A percentile compares a stretch with the other conserved stretches of the same genome.
These are phyloP conservation scores for Cladosporium phlei DNA, from an alignment of 2,329 filamentous ascomycete genomes.

Conservation along the genomic window DNA sequence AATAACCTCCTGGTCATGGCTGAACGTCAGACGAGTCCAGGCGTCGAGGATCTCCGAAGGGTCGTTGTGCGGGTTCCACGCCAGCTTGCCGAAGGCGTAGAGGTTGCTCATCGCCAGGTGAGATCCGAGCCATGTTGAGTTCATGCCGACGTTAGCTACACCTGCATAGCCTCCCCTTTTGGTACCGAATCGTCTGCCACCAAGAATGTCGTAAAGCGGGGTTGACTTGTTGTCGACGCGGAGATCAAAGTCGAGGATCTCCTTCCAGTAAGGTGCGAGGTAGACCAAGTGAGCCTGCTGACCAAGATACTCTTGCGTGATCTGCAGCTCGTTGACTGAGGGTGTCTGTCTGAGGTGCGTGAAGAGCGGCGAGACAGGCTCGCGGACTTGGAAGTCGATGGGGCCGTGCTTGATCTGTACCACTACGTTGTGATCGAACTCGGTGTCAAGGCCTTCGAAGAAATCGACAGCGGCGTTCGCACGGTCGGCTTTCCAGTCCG, in stretches of 20 bases:
- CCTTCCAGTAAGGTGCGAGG: slow-evolving; percentile 63
- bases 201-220: slow-evolving; percentile 55
- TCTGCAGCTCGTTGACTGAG: slow-evolving; percentile 59
- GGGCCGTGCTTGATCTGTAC: slow-evolving; percentile 71
- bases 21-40: slow-evolving; percentile 66
- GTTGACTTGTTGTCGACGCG: slow-evolving; percentile 55
- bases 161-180: slow-evolving; percentile 59
- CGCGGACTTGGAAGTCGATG: slow-evolving; percentile 69
- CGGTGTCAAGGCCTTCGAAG: slow-evolving; percentile 59
- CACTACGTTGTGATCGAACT: slow-evolving; percentile 66
- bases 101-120: slow-evolving; percentile 68
- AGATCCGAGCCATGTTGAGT: slow-evolving; percentile 64
- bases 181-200: slow-evolving; percentile 55
- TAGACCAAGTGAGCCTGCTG: slow-evolving; percentile 68
- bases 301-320: slow-evolving; percentile 66
- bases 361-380: slow-evolving; percentile 63
- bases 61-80: slow-evolving; percentile 57
- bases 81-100: slow-evolving; percentile 63
- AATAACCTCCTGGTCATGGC: slow-evolving; percentile 50
- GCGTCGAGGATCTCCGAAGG: slow-evolving; percentile 52
- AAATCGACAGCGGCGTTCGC: slow-evolving; percentile 66
- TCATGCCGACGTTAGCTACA: slow-evolving; percentile 63
- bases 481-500: slow-evolving; percentile 61
- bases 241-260: slow-evolving; percentile 63
- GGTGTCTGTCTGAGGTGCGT: slow-evolving; percentile 45